These are phyloP conservation scores for Trichoderma asperelloides DNA, from an alignment of 495 filamentous ascomycete species.

Conservation along the genomic window DNA sequence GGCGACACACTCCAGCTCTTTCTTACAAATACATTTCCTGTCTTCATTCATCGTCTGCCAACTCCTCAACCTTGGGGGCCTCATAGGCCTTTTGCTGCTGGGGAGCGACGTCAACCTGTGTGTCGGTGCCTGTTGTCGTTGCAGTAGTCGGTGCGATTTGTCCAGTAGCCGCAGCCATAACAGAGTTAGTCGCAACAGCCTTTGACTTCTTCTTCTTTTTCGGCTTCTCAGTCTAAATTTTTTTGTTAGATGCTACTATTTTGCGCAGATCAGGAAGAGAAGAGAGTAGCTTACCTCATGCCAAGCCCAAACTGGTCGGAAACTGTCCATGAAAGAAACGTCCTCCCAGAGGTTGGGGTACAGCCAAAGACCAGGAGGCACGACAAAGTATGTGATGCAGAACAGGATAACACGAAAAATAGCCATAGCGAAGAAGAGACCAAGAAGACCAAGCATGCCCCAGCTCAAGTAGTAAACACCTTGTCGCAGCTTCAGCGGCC, in stretches of 20 bases:
- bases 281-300: constrained; percentile 64
- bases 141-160: constrained; percentile 49
- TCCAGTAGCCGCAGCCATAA: constrained; percentile 28
- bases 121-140: constrained; percentile 48
- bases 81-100: constrained; percentile 38
- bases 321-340: constrained; percentile 96
- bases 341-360: constrained; percentile 99
- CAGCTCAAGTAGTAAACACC: constrained; percentile 98
- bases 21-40: background rate
- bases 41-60: constrained; percentile 47
- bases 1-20: background rate
- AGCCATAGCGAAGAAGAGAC: constrained; percentile 94
- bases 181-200: constrained; percentile 11
- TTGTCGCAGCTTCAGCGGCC: constrained; percentile 82
- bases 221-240: constrained; percentile 19
- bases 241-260: constrained; percentile 18
- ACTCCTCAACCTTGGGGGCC: constrained; percentile 57
- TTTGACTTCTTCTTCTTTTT: constrained; percentile 51
- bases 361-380: constrained; percentile 86
- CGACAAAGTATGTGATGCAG: constrained; percentile 76
- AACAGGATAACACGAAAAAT: constrained; percentile 96
- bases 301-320: constrained; percentile 96
- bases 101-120: constrained; percentile 36
- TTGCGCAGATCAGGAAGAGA: background rate
- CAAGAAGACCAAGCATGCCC: constrained; percentile 84